Base-by-base conservation (phyloP, 1,139 yeast species). In the Sugiyamaella xylanicola region DNA sequence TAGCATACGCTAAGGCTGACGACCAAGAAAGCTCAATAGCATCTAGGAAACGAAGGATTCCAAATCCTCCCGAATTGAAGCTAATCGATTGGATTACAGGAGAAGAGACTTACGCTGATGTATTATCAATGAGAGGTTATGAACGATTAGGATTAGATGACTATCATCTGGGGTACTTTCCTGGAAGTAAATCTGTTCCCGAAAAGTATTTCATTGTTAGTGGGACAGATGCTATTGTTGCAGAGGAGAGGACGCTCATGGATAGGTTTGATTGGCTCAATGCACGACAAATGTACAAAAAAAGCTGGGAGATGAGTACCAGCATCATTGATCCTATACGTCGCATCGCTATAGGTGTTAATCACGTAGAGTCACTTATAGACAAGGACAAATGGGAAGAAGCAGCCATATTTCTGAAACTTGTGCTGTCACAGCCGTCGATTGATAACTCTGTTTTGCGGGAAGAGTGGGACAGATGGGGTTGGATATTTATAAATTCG, bases 41-140 rank as follows among this genome's bases (percentile, higher is more conserved):
- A 32, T 13, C 40, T 15, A 19, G 37, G 4, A 42, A n/a, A 15
- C 48, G 46, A 1, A 8, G 39, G 11, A 35, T 22, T 19, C 36
- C 66, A 67, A 0, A 66, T 65, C 20, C 74, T 82, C 97, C 98
- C 0, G 97, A 91, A 60, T 71, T 93, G 27, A 81, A 86, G 59
- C 75, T 92, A 4, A 73, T 89, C 19, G 86, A 86, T 65, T 76
- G 85, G 2, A 67, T 76, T 1, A 81, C 84, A 8, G 91, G 95
- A 4, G 87, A 83, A 56, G 95, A 89, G 54, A 78, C 82, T n/a
- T 85, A 87, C 58, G 92, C 86, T 40, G 97, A 93, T 70, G 96
- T 87, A 65, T 77, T 93, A 7, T 84, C 87, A 0, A 72, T 91
- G 56, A 80, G 79, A 53, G 55, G 36, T 2, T 81, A 77, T 49